Evolutionary conservation across 129 eudicot genomes (phyloP).

Genomic region (Erigeron canadensis): DNA sequence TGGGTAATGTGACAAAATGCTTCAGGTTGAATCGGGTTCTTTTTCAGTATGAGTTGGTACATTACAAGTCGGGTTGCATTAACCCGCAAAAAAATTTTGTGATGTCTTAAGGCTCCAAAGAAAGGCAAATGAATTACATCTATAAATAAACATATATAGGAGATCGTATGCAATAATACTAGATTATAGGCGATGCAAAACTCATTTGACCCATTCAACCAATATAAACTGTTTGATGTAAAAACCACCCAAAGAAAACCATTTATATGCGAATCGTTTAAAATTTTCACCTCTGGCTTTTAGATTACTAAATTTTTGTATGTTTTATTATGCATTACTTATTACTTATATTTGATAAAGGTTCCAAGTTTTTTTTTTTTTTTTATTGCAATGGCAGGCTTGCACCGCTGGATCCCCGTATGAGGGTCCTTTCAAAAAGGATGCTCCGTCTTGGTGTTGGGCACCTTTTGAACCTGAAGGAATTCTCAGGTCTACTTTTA

Average conservation of each 20-base stretch:
- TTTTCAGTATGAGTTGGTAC: not conserved
- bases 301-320: not conserved
- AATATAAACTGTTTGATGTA: not conserved
- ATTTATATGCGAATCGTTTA: not conserved
- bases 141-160: not conserved
- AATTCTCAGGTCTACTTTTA: constrained; percentile 55
- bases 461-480: constrained; percentile 99
- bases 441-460: constrained; percentile 90
- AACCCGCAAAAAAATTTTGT: not conserved
- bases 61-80: not conserved
- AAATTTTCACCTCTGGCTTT: not conserved
- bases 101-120: not conserved
- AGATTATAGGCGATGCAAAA: not conserved
- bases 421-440: constrained; percentile 70
- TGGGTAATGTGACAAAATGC: not conserved
- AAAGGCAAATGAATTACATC: not conserved
- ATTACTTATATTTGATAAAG: not conserved
- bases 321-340: not conserved
- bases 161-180: not conserved
- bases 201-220: not conserved
- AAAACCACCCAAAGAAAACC: not conserved
- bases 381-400: constrained; percentile 41
- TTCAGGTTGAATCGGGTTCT: not conserved
- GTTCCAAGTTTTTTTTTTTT: not conserved
- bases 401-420: constrained; percentile 73